Evolutionary conservation across 331 rosid species (phyloP).

Genomic region (Quercus tomentella): DNA sequence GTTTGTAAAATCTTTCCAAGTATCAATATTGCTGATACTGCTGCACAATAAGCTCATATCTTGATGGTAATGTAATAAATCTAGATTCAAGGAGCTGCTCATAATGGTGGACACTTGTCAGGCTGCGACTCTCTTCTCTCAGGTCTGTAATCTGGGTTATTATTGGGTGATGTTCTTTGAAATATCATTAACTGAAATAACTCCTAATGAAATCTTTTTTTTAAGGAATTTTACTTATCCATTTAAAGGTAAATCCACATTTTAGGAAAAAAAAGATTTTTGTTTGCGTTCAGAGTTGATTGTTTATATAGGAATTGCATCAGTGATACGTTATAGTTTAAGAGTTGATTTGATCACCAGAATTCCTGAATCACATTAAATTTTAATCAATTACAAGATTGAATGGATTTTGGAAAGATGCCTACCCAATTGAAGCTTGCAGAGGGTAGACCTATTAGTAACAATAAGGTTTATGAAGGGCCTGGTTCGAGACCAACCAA

Average conservation of each 20-base stretch:
- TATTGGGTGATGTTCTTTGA: background rate
- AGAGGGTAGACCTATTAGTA: background rate
- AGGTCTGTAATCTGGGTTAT: slow-evolving; percentile 43
- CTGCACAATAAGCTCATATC: slow-evolving; percentile 18
- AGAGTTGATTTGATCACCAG: background rate
- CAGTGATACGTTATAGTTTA: background rate
- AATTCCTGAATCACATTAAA: background rate
- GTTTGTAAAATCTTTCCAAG: slow-evolving; percentile 1
- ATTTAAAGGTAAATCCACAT: background rate
- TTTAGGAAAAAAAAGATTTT: background rate
- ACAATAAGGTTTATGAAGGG: background rate
- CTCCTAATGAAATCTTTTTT: background rate
- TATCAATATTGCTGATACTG: background rate
- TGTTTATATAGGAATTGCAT: background rate
- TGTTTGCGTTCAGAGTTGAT: background rate
- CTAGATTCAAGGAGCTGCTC: slow-evolving; percentile 94
- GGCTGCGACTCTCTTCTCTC: slow-evolving; percentile 90
- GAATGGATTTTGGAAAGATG: background rate
- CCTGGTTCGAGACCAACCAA: background rate
- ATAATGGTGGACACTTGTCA: slow-evolving; percentile 99
- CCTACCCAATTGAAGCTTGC: background rate
- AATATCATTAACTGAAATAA: background rate
- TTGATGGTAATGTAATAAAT: slow-evolving; percentile 16
- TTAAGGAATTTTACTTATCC: background rate
- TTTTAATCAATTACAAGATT: background rate